A percentile compares a stretch with the other conserved stretches of the same genome.
phyloP scores from a whole-genome alignment of 257 asterid species.

The Handroanthus guayacan region DNA sequence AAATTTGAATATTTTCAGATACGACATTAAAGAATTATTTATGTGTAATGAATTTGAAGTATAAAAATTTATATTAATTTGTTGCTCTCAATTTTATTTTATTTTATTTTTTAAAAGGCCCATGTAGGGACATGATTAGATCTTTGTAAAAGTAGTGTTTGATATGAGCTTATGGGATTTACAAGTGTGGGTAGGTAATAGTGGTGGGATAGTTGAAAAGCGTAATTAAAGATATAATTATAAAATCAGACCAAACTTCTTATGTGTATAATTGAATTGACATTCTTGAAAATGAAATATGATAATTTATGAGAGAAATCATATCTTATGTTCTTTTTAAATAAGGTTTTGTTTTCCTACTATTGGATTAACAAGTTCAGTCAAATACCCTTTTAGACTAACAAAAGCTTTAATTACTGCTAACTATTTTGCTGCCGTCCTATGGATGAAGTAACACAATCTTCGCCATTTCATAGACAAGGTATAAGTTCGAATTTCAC shows the following conservation, averaged over 20 bases:
- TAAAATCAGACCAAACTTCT: neutral
- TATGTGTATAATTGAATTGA: neutral
- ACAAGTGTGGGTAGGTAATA: neutral
- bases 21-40: no score
- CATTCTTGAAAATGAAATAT: slow-evolving; percentile 9
- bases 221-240: neutral
- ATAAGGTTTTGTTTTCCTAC: neutral
- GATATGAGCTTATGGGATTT: neutral
- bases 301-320: neutral
- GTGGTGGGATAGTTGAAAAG: neutral
- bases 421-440: no score
- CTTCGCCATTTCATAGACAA: no score
- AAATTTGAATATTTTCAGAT: no score
- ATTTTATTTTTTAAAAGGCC: no score
- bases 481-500: no score
- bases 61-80: no score
- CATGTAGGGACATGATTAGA: neutral
- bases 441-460: no score
- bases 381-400: no score
- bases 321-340: neutral
- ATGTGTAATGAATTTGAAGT: no score
- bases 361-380: neutral
- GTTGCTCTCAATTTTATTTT: no score
- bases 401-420: no score
- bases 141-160: neutral